Percentiles rank a stretch among this genome's conserved stretches.
Evolutionary conservation across 257 asterid species (phyloP).

Genomic region (Knoxia roxburghii): DNA sequence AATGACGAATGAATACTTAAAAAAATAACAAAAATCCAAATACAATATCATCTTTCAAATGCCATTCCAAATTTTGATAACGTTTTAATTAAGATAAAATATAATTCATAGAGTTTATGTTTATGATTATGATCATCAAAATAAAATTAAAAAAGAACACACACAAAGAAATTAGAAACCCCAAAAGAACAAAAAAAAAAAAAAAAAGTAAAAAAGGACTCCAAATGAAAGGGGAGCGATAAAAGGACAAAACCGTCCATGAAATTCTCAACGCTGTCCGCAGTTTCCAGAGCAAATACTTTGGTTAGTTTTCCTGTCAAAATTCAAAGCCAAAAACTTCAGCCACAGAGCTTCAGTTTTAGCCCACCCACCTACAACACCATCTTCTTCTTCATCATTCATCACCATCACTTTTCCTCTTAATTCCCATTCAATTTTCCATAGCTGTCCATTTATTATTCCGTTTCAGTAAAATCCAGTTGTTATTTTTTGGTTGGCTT

Average conservation of each 20-base stretch:
- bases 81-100: too few relatives aligned
- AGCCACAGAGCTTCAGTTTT: constrained; percentile 17
- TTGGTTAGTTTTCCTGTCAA: constrained; percentile 22
- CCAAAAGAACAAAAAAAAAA: neutral
- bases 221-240: neutral
- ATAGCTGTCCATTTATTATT: constrained; percentile 21
- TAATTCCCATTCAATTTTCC: constrained; percentile 12
- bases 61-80: too few relatives aligned
- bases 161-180: neutral
- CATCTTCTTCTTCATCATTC: constrained; percentile 4
- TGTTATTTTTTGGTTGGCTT: constrained; percentile 15
- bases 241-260: constrained; percentile 35
- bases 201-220: neutral
- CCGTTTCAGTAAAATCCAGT: constrained; percentile 21
- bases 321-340: constrained; percentile 16
- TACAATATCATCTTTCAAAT: too few relatives aligned
- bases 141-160: too few relatives aligned
- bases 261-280: neutral
- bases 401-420: neutral
- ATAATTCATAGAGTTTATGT: too few relatives aligned
- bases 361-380: constrained; percentile 9
- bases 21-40: too few relatives aligned
- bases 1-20: too few relatives aligned
- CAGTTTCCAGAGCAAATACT: neutral
- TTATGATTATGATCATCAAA: neutral